These are phyloP conservation scores for Paramarasmius palmivorus DNA, from an alignment of 1,284 basidiomycete species.

Conservation along the genomic window DNA sequence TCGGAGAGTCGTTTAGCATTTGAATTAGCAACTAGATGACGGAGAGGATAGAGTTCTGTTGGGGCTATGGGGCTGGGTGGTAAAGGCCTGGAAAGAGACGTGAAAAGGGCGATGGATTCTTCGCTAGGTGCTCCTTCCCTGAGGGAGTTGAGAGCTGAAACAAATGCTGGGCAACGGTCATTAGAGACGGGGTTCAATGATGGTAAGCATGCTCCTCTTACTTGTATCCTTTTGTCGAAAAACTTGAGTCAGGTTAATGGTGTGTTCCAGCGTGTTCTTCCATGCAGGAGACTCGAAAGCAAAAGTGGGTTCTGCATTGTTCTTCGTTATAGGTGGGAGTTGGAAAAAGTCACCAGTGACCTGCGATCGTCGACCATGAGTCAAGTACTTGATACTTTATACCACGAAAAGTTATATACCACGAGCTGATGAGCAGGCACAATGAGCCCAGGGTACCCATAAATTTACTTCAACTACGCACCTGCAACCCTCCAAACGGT, in stretches of 20 bases:
- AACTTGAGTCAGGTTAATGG: slow-evolving; percentile 75
- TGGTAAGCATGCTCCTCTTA: slow-evolving; percentile 20
- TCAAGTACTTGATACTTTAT: too few species aligned
- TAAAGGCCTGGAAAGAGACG: slow-evolving; percentile 22
- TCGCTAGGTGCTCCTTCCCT: slow-evolving; percentile 22
- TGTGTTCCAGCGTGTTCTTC: slow-evolving; percentile 65
- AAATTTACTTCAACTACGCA: too few species aligned
- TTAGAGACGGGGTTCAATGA: neutral
- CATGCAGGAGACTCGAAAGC: slow-evolving; percentile 81
- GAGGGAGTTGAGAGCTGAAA: slow-evolving; percentile 56
- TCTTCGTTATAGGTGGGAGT: slow-evolving; percentile 69
- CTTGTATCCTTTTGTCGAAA: slow-evolving; percentile 61
- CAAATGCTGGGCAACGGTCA: slow-evolving; percentile 66
- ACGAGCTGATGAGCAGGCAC: too few species aligned
- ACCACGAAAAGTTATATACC: too few species aligned
- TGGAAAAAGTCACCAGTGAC: slow-evolving; percentile 91
- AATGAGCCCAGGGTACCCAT: too few species aligned
- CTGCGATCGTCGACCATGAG: too few species aligned
- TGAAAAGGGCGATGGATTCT: slow-evolving; percentile 21
- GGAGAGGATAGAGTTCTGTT: slow-evolving; percentile 38
- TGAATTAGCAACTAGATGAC: slow-evolving; percentile 34
- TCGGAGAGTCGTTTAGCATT: slow-evolving; percentile 33
- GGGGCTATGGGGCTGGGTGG: slow-evolving; percentile 25
- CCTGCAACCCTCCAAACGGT: slow-evolving; percentile 18
- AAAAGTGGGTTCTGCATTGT: slow-evolving; percentile 41